Percentiles rank a stretch among this genome's conserved stretches.
Evolutionary conservation across 768 basidiomycete species (phyloP).

Genomic region (Cystobasidium onofrii): DNA sequence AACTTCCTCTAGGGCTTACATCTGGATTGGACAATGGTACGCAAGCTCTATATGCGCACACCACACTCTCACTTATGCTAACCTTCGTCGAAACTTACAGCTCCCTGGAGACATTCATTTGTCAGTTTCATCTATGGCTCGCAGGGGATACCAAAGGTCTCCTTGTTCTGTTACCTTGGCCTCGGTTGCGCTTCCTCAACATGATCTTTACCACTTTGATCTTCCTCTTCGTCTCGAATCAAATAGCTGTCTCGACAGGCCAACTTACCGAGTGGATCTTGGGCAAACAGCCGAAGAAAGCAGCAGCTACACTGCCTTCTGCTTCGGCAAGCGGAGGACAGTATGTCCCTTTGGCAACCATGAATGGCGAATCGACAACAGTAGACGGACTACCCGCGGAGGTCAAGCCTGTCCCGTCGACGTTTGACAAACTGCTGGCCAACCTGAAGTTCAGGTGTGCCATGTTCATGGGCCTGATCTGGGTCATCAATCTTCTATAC

Average conservation of each 20-base stretch:
- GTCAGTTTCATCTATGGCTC: constrained; percentile 56
- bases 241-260: constrained; percentile 64
- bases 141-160: constrained; percentile 66
- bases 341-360: not conserved
- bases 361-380: not conserved
- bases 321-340: not conserved
- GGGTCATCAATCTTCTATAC: constrained; percentile 26
- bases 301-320: constrained; percentile 4
- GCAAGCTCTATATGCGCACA: constrained; percentile 8
- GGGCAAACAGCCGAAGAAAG: constrained; percentile 44
- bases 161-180: constrained; percentile 21
- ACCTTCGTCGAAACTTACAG: not conserved
- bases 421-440: not conserved
- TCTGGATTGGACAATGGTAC: constrained; percentile 66
- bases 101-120: constrained; percentile 82
- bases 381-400: not conserved
- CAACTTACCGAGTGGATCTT: constrained; percentile 56
- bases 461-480: constrained; percentile 16
- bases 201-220: constrained; percentile 64
- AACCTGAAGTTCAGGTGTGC: not conserved
- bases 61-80: not conserved
- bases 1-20: constrained; percentile 60
- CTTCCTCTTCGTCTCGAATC: constrained; percentile 73
- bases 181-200: constrained; percentile 60
- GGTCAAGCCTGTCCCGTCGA: not conserved